Conservation (phyloP, 176 grass and related monocot genomes). For the Saccharum officinarum region DNA sequence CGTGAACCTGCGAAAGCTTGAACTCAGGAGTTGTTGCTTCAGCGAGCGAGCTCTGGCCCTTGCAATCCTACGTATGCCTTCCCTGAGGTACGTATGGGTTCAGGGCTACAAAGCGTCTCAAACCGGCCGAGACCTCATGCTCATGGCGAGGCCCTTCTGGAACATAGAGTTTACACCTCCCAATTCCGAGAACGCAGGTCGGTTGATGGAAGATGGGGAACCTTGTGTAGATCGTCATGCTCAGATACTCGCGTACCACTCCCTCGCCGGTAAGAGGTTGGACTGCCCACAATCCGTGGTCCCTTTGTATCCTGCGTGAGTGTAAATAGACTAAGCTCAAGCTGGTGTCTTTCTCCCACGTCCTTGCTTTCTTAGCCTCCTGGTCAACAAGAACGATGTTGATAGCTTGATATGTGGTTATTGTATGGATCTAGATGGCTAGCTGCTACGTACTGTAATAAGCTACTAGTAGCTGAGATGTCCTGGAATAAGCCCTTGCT, state of each 20-base stretch:
- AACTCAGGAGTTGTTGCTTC: conserved; percentile 87
- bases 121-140: conserved; percentile 60
- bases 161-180: conserved; percentile 91
- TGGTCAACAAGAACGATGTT: conserved; percentile 37
- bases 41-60: conserved; percentile 71
- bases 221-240: conserved; percentile 50
- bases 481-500: conserved; percentile 42
- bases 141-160: conserved; percentile 81
- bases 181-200: conserved; percentile 1
- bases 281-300: conserved; percentile 69
- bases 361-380: conserved; percentile 4
- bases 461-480: conserved; percentile 43
- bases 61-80: conserved; percentile 50
- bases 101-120: conserved; percentile 75
- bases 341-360: background rate
- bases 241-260: conserved; percentile 87
- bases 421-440: conserved; percentile 41
- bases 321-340: conserved; percentile 62
- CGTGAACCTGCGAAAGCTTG: conserved; percentile 69
- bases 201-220: conserved; percentile 40
- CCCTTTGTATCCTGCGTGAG: conserved; percentile 69
- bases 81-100: conserved; percentile 82
- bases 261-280: conserved; percentile 72
- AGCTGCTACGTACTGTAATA: conserved; percentile 47
- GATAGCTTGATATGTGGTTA: conserved; percentile 37